Conservation (phyloP, 768 basidiomycete species). For the Hemileccinum impolitum region DNA sequence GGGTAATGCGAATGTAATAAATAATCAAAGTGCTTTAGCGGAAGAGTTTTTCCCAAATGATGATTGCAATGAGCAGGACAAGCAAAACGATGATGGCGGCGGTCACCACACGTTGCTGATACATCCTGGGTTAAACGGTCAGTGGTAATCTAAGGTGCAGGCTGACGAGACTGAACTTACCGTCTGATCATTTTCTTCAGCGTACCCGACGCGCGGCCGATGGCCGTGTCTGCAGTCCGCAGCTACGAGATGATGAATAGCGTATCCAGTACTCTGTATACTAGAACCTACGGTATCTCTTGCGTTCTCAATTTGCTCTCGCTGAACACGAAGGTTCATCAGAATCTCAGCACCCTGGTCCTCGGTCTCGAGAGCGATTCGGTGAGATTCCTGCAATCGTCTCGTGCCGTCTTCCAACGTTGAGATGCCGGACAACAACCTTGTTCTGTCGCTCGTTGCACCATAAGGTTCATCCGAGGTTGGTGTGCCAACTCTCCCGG, state of each 20-base stretch:
- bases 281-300: conserved; percentile 69
- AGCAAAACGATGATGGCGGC: conserved; percentile 83
- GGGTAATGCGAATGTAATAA: conserved; percentile 18
- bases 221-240: conserved; percentile 78
- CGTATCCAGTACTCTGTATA: not conserved
- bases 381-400: conserved; percentile 84
- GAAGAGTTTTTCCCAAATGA: conserved; percentile 75
- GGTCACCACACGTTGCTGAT: conserved; percentile 90
- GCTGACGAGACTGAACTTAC: conserved; percentile 44
- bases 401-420: conserved; percentile 81
- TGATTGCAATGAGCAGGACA: conserved; percentile 74
- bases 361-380: conserved; percentile 94
- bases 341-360: conserved; percentile 93
- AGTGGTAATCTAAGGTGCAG: conserved; percentile 10
- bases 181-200: conserved; percentile 94
- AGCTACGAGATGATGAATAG: conserved; percentile 46
- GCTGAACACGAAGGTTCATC: conserved; percentile 75
- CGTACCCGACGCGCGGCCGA: conserved; percentile 89
- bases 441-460: conserved; percentile 65
- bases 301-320: conserved; percentile 94
- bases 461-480: conserved; percentile 81
- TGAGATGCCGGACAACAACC: conserved; percentile 74
- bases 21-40: conserved; percentile 29
- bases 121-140: conserved; percentile 67
- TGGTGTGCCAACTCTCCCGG: conserved; percentile 31